phyloP scores from a whole-genome alignment of 495 filamentous ascomycete species.

The Xylaria scruposa region DNA sequence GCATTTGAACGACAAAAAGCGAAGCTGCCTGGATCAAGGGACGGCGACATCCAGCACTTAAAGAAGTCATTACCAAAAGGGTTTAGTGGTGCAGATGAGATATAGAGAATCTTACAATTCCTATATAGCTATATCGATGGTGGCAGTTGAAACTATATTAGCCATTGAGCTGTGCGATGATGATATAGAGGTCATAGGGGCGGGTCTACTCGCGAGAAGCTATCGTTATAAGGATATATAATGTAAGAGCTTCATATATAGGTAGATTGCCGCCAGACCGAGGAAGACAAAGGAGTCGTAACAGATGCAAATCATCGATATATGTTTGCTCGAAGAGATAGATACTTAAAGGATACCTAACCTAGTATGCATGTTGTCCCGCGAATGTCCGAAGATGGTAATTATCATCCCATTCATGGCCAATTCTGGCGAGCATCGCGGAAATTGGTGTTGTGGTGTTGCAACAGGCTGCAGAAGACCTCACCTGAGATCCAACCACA shows the following conservation, averaged over 20 bases:
- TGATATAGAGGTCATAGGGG: background rate
- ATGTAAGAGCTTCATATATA: background rate
- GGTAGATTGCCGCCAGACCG: background rate
- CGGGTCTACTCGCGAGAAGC: background rate
- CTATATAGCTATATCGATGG: background rate
- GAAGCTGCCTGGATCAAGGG: background rate
- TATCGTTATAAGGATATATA: background rate
- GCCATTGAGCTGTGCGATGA: background rate
- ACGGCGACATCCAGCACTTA: background rate
- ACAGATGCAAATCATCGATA: background rate
- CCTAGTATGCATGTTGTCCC: background rate
- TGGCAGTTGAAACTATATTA: background rate
- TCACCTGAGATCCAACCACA: slow-evolving; percentile 5
- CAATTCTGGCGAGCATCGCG: background rate
- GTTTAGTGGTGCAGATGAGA: background rate
- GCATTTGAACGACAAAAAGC: background rate
- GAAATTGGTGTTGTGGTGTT: background rate
- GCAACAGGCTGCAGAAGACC: background rate
- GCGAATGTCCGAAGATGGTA: background rate
- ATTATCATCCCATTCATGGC: background rate
- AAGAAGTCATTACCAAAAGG: background rate
- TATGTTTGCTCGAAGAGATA: background rate
- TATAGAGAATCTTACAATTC: background rate
- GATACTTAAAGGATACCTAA: background rate
- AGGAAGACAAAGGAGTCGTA: background rate